Percentiles rank a stretch among this genome's conserved stretches.
phyloP scores from a whole-genome alignment of 371 early-diverging fungal species.

The Zopfochytrium polystomum region DNA sequence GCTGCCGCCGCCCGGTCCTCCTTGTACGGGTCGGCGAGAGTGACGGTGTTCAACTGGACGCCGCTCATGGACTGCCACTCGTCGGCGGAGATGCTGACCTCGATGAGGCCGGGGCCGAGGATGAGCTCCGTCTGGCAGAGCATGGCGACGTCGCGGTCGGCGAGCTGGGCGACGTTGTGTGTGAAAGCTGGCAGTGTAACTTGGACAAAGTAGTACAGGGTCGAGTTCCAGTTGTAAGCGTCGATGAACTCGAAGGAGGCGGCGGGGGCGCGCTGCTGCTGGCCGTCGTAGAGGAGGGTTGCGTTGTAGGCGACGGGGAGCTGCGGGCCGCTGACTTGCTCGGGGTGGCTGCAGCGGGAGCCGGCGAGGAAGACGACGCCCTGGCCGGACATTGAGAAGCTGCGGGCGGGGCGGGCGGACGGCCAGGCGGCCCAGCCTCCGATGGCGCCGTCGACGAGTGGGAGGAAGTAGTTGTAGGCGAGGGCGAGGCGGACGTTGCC shows the following conservation, averaged over 20 bases:
- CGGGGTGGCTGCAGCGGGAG: no score
- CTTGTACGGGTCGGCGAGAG: no score
- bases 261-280: no score
- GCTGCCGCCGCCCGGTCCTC: no score
- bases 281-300: no score
- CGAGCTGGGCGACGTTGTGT: neutral
- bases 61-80: slow-evolving; percentile 17
- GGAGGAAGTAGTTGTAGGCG: slow-evolving; percentile 20
- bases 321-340: no score
- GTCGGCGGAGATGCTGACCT: slow-evolving; percentile 10
- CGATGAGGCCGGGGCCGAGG: slow-evolving; percentile 2
- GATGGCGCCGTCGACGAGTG: slow-evolving; percentile 18
- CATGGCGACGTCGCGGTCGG: neutral
- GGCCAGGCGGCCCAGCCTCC: slow-evolving; percentile 29
- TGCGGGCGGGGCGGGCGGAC: slow-evolving; percentile 3
- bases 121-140: neutral
- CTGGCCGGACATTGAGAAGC: slow-evolving; percentile 8
- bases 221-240: no score
- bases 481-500: slow-evolving; percentile 11
- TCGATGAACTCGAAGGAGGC: no score
- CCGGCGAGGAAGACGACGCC: slow-evolving; percentile 21
- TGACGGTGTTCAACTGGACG: neutral
- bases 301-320: no score
- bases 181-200: slow-evolving; percentile 2
- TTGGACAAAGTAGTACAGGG: neutral